A percentile compares a stretch with the other conserved stretches of the same genome.
These are phyloP conservation scores for Komagataella mondaviorum DNA, from an alignment of 805 yeast species.

Conservation along the genomic window DNA sequence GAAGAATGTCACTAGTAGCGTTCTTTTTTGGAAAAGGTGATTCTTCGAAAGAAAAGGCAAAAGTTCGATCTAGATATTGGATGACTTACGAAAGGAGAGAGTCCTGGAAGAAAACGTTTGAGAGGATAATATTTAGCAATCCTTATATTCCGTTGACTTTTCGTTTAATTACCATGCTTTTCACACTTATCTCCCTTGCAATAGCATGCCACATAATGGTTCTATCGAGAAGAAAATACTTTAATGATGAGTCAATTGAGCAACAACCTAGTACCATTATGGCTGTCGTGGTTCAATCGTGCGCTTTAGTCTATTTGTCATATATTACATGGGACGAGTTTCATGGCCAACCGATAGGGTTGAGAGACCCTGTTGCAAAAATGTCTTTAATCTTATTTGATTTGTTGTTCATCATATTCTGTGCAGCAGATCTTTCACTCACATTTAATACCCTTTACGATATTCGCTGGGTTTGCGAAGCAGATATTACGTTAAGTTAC, in stretches of 20 bases:
- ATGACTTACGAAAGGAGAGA: slow-evolving; percentile 48
- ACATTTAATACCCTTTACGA: slow-evolving; percentile 78
- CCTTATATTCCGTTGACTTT: slow-evolving; percentile 74
- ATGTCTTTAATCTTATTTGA: slow-evolving; percentile 73
- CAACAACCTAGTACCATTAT: slow-evolving; percentile 87
- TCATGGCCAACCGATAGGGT: slow-evolving; percentile 81
- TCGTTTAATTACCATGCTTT: slow-evolving; percentile 41
- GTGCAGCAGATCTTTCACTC: slow-evolving; percentile 76
- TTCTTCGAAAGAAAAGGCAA: slow-evolving; percentile 11
- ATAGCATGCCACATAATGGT: slow-evolving; percentile 50
- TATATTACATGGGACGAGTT: slow-evolving; percentile 88
- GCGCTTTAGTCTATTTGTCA: slow-evolving; percentile 63
- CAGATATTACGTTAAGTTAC: slow-evolving; percentile 2
- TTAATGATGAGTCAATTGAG: slow-evolving; percentile 25
- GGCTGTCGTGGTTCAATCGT: slow-evolving; percentile 77
- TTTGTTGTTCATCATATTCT: slow-evolving; percentile 73
- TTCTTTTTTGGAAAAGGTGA: neutral
- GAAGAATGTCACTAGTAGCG: neutral
- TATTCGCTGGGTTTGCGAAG: slow-evolving; percentile 64
- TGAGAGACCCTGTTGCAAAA: slow-evolving; percentile 75
- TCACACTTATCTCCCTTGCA: slow-evolving; percentile 59
- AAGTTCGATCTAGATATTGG: slow-evolving; percentile 47
- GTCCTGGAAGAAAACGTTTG: slow-evolving; percentile 50
- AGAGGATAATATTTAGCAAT: slow-evolving; percentile 50
- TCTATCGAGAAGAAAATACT: slow-evolving; percentile 15